Evolutionary conservation across 495 filamentous ascomycete genomes (phyloP).

Genomic region (Hypoxylon intermedium): DNA sequence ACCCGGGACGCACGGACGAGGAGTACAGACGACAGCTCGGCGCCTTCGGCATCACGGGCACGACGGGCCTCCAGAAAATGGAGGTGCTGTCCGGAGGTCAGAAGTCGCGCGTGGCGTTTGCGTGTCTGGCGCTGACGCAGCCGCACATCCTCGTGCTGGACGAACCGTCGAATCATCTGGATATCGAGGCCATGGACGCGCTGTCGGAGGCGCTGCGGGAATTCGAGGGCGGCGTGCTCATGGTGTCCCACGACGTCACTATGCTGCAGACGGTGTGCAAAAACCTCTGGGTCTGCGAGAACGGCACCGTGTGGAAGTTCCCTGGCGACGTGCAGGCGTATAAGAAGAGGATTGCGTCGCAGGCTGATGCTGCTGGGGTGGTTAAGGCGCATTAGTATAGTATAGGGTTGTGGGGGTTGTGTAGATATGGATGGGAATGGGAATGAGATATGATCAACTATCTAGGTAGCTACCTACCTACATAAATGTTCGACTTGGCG

Average conservation of each 20-base stretch:
- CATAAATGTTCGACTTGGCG: not conserved
- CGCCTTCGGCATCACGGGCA: conserved; percentile 98
- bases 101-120: conserved; percentile 97
- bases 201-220: conserved; percentile 79
- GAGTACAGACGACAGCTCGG: conserved; percentile 96
- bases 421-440: not conserved
- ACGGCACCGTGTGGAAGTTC: conserved; percentile 96
- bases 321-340: conserved; percentile 94
- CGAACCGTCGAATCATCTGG: conserved; percentile 96
- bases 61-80: conserved; percentile 97
- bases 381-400: conserved; percentile 67
- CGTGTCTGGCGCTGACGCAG: conserved; percentile 88
- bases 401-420: not conserved
- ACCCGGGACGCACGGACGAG: conserved; percentile 90
- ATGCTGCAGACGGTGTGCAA: conserved; percentile 97
- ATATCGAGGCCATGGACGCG: conserved; percentile 99
- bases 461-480: not conserved
- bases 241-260: conserved; percentile 99
- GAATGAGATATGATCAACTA: not conserved
- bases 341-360: conserved; percentile 92
- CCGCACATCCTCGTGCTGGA: conserved; percentile 98
- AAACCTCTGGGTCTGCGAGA: conserved; percentile 95
- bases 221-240: conserved; percentile 94
- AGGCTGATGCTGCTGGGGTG: conserved; percentile 87
- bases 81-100: conserved; percentile 93